phyloP scores from a whole-genome alignment of 495 filamentous ascomycete genomes.

The Aspergillus leporis region DNA sequence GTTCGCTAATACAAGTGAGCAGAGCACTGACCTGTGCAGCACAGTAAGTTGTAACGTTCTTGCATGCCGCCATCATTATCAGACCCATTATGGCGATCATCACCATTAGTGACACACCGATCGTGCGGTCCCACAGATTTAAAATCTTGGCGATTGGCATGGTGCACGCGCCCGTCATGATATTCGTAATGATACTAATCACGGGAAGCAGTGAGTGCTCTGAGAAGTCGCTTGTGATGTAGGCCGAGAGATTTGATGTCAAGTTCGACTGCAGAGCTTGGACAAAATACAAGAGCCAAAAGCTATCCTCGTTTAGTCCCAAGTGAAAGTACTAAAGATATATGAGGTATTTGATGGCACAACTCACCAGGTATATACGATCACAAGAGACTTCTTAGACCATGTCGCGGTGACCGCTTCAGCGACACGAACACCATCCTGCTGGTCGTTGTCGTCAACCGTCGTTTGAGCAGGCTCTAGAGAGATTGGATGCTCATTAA shows the following conservation, averaged over 20 bases:
- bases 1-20: background rate
- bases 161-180: conserved; percentile 61
- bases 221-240: conserved; percentile 33
- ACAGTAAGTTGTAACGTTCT: conserved; percentile 46
- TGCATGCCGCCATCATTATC: conserved; percentile 50
- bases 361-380: conserved; percentile 26
- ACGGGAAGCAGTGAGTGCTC: conserved; percentile 35
- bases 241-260: conserved; percentile 26
- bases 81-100: conserved; percentile 39
- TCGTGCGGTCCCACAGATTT: conserved; percentile 61
- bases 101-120: conserved; percentile 49
- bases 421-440: conserved; percentile 29
- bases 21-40: conserved; percentile 40
- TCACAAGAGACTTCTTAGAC: conserved; percentile 24
- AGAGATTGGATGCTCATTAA: background rate
- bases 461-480: background rate
- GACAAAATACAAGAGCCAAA: conserved; percentile 33
- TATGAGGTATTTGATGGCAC: background rate
- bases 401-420: conserved; percentile 29
- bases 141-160: conserved; percentile 65
- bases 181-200: conserved; percentile 31
- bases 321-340: background rate
- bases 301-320: conserved; percentile 12
- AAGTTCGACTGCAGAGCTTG: conserved; percentile 20
- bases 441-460: conserved; percentile 15